phyloP scores from a whole-genome alignment of 306 rosid species.

The Trifolium dubium region DNA sequence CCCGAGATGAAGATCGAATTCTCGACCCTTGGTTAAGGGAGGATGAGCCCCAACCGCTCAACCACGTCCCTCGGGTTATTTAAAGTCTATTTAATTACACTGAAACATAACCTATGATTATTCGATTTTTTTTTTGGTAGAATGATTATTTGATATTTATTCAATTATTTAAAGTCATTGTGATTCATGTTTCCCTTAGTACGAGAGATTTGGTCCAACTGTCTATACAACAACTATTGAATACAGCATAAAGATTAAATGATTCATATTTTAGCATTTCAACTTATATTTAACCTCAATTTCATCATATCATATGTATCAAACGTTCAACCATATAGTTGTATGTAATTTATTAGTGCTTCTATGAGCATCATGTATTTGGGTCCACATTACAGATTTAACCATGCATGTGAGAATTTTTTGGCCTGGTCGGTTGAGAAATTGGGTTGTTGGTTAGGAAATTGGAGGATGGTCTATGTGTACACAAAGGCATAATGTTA shows the following conservation, averaged over 20 bases:
- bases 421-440: constrained; percentile 11
- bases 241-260: neutral
- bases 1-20: no score
- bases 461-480: neutral
- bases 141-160: no score
- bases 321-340: neutral
- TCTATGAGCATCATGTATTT: neutral
- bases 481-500: neutral
- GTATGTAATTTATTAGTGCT: neutral
- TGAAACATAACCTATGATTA: neutral
- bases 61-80: no score
- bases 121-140: neutral
- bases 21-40: no score
- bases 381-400: constrained; percentile 4
- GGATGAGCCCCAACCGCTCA: no score
- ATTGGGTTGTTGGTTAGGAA: constrained; percentile 35
- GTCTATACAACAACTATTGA: neutral
- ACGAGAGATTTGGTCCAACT: no score
- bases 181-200: no score
- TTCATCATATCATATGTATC: no score
- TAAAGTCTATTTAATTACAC: neutral
- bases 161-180: no score
- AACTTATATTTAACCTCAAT: neutral
- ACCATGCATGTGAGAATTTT: neutral
- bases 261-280: neutral